These are phyloP conservation scores for Fraxinus angustifolia DNA, from an alignment of 305 asterid genomes.

Conservation along the genomic window DNA sequence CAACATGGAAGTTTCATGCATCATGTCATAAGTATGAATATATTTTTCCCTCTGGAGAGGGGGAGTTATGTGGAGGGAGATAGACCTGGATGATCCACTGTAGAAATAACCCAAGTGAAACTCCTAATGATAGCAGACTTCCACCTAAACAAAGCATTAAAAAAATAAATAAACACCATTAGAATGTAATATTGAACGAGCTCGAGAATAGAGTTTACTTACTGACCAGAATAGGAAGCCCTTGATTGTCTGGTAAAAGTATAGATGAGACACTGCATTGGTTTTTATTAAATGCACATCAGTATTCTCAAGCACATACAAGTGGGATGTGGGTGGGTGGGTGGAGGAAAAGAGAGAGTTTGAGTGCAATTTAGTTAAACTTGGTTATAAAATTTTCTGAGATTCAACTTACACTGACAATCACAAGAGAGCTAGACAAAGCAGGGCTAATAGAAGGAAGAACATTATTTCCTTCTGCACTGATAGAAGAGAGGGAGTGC, in stretches of 20 bases:
- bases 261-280: constrained; percentile 38
- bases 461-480: constrained; percentile 43
- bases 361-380: not conserved
- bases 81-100: constrained; percentile 49
- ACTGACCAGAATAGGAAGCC: constrained; percentile 35
- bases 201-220: constrained; percentile 3
- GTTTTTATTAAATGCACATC: constrained; percentile 7
- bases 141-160: constrained; percentile 32
- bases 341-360: constrained; percentile 10
- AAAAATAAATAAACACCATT: constrained; percentile 1
- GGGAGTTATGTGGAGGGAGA: not conserved
- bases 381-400: not conserved
- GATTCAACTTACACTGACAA: constrained; percentile 37
- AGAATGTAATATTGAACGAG: not conserved
- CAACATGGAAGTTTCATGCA: not conserved
- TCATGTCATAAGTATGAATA: not conserved
- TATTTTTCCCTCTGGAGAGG: not conserved
- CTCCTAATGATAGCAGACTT: constrained; percentile 31
- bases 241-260: constrained; percentile 26
- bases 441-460: constrained; percentile 43
- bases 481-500: constrained; percentile 10
- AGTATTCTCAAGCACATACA: constrained; percentile 4
- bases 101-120: constrained; percentile 40
- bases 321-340: not conserved
- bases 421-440: constrained; percentile 38